A percentile compares a stretch with the other conserved stretches of the same genome.
phyloP scores from a whole-genome alignment of 306 rosid species.

The Prosopis cineraria region DNA sequence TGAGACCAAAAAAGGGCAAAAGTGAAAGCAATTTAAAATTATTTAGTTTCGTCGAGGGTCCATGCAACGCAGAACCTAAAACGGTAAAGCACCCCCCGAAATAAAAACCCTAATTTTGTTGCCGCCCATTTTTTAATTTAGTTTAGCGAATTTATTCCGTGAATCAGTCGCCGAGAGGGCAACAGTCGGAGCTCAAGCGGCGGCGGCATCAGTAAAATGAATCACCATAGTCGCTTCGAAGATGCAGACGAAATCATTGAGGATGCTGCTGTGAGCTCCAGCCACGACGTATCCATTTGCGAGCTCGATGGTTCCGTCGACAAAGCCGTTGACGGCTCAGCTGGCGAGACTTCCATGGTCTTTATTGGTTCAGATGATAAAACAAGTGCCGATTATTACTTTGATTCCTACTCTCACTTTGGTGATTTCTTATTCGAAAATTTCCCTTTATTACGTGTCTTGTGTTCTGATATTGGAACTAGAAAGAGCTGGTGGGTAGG shows the following conservation, averaged over 20 bases:
- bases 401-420: conserved; percentile 95
- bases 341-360: not conserved
- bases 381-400: conserved; percentile 96
- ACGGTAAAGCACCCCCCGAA: not conserved
- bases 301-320: conserved; percentile 48
- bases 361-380: conserved; percentile 58
- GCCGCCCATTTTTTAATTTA: not conserved
- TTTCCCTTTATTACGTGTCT: not conserved
- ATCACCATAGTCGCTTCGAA: conserved; percentile 54
- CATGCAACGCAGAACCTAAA: not conserved
- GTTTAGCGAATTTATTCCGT: too few species aligned
- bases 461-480: not conserved
- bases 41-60: too few species aligned
- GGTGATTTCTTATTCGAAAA: conserved; percentile 42
- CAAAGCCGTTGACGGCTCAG: conserved; percentile 29
- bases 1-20: too few species aligned
- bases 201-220: conserved; percentile 37
- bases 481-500: not conserved
- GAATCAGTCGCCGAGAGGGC: conserved; percentile 75
- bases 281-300: conserved; percentile 77
- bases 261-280: conserved; percentile 63
- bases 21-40: too few species aligned
- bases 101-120: not conserved
- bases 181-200: conserved; percentile 31
- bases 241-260: conserved; percentile 62